Evolutionary conservation across 2,329 filamentous ascomycete species (phyloP), one percentile per base, ranked within the genome.

Genomic region (Cryphonectria radicalis): DNA sequence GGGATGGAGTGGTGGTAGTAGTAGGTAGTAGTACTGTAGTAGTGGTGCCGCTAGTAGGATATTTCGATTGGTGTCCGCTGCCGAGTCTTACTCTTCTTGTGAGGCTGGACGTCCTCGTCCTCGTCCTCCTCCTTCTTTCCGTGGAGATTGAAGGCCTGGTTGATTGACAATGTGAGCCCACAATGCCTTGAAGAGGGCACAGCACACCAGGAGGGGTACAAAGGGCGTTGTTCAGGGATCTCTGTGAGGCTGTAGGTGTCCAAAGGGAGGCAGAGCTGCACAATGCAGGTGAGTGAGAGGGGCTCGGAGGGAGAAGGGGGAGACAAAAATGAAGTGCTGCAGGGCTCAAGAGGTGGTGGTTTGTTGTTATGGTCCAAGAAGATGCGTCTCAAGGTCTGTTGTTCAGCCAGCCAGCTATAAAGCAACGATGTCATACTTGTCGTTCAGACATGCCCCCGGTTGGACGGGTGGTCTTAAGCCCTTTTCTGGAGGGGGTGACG

Each of bases 361-460:
- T 19, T 17, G 17, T 17, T 28, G 25, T 17, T 35, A 22, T 32
- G 28, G 55, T 59, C 28, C 1, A 17, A 28, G 32, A 57, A 57
- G 2, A 25, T 3, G 14, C 55, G 14, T 35, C 28, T 35, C 28
- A 19, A 32, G 28, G 25, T 28, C 7, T 55, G n/a, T 55, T 55
- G 50, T 25, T 55, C n/a, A 55, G 50, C 50, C 19, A 53, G 50
- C n/a, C 22, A 53, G n/a, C 37, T 7, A 19, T 46, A 50, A 50
- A n/a, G 10, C 7, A 50, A 4, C 69, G 69, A 70, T 70, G 69
- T 70, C 69, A 68, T 70, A 67, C 55, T 60, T 53, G 37, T 11
- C 8, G 22, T 11, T 11, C 7, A n/a, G n/a, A n/a, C 19, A 22
- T 50, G 22, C 46, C 19, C 46, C 46, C 19, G 28, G 46, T 32